Evolutionary conservation across 2,329 filamentous ascomycete genomes (phyloP), one percentile per base, ranked within the genome.

Genomic region (Talaromyces funiculosus): DNA sequence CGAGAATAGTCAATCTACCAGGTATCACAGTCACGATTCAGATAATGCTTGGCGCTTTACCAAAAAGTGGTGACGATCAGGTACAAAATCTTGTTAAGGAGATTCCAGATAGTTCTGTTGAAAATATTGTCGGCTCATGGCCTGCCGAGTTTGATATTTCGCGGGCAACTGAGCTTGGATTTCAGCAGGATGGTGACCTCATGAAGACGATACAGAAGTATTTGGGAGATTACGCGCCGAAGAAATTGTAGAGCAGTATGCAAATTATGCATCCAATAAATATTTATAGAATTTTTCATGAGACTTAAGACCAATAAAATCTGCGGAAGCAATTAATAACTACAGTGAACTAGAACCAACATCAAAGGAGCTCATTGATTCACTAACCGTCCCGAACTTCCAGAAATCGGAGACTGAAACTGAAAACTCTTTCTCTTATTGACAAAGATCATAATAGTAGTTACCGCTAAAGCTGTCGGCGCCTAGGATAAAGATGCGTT

Each of bases 1-100:
- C 56, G n/a, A 45, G 55, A 33, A 49, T 58, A 26, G 42, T 58
- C n/a, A 51, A 58, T 58, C 45, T 58, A 40, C 56, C 56, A 8
- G 56, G 56, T 20, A 51, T 58, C 18, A 58, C 56, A 14, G 55
- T 58, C 14, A 58, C 56, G 5, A 33, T 58, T 20, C 43, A 58
- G 16, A 33, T 40, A 18, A 58, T 51, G 56, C 31, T 58, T 7
- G 56, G 51, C 20, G 42, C 56, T 20, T 40, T 58, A 18, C 56
- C 31, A 4, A 20, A 58, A 14, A 24, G 51, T n/a, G 56, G 56
- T 51, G 56, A 33, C 1, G 31, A 58, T 18, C 16, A 51, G 7
- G 56, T 24, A 22, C 43, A 43, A 8, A 22, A 20, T 14, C 56
- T 58, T 7, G 45, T 51, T 22, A 40, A 51, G 56, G 33, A 40